Evolutionary conservation across 345 rosid genomes (phyloP).

Genomic region (Salix purpurea): DNA sequence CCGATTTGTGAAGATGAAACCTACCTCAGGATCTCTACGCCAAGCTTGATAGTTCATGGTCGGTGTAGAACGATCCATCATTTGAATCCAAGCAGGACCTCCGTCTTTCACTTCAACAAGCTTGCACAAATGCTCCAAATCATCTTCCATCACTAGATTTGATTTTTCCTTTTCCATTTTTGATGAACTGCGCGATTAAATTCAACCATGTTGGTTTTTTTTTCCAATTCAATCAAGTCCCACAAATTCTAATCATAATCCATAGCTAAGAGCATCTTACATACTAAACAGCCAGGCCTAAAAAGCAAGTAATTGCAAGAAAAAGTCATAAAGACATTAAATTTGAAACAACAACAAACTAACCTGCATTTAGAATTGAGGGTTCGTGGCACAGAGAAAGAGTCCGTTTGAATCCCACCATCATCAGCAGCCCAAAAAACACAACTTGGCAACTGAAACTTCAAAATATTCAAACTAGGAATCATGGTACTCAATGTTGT

Average conservation of each 20-base stretch:
- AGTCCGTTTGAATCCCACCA: constrained; percentile 20
- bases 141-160: constrained; percentile 50
- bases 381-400: constrained; percentile 21
- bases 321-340: neutral
- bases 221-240: neutral
- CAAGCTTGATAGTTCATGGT: constrained; percentile 82
- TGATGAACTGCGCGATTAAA: constrained; percentile 36
- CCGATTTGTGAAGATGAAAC: neutral
- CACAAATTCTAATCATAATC: neutral
- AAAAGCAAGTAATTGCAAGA: neutral
- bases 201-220: neutral
- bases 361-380: constrained; percentile 46
- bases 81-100: constrained; percentile 91
- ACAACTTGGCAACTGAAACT: constrained; percentile 51
- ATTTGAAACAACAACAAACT: constrained; percentile 8
- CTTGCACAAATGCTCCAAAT: constrained; percentile 58
- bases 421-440: constrained; percentile 41
- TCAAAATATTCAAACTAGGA: constrained; percentile 38
- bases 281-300: neutral
- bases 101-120: constrained; percentile 87
- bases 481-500: constrained; percentile 20
- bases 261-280: neutral
- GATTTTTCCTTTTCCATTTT: constrained; percentile 30
- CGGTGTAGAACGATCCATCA: constrained; percentile 82
- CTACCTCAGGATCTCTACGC: constrained; percentile 86